Evolutionary conservation across 2,329 filamentous ascomycete species (phyloP), one percentile per base, ranked within the genome.

Genomic region (Epichloe glyceriae): DNA sequence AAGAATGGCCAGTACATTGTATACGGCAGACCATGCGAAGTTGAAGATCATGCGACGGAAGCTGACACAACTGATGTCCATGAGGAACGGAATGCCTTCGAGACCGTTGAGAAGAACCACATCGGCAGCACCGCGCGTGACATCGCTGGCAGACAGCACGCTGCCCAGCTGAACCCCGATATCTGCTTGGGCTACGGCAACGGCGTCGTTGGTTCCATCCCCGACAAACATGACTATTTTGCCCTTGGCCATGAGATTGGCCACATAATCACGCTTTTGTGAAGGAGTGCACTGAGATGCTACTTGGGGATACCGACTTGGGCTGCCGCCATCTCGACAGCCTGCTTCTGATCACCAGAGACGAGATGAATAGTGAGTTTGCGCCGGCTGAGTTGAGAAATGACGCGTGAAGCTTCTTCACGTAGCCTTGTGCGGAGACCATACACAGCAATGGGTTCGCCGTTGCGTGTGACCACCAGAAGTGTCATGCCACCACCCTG

Each of bases 171-270:
- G 76, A 0, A 82, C 69, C 37, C 80, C 80, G n/a, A 84, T 68
- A 38, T 74, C 69, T 22, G 82, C 79, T 56, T 78, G 73, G 3
- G 78, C 74, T 3, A 85, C 69, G 1, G 80, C 80, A 4, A 76
- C 69, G 0, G 81, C 78, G 57, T 84, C 80, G 58, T 84, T 84
- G 7, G 78, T 81, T 11, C 81, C 80, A 56, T 84, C 80, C 34
- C 81, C 80, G 40, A 74, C 70, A 63, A 84, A 84, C 50, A 83
- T 64, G 50, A 79, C 71, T 22, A 43, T 51, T 30, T 58, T 60
- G n/a, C 55, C 57, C 17, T 55, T 30, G 17, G 53, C 53, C 49
- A 70, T 66, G 43, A 74, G 62, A 2, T 50, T 51, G 47, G 67
- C 62, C 48, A 82, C 64, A 59, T 81, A 82, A 2, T 65, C 60